Evolutionary conservation across 2,329 filamentous ascomycete species (phyloP).

Genomic region (Fusarium camptoceras): DNA sequence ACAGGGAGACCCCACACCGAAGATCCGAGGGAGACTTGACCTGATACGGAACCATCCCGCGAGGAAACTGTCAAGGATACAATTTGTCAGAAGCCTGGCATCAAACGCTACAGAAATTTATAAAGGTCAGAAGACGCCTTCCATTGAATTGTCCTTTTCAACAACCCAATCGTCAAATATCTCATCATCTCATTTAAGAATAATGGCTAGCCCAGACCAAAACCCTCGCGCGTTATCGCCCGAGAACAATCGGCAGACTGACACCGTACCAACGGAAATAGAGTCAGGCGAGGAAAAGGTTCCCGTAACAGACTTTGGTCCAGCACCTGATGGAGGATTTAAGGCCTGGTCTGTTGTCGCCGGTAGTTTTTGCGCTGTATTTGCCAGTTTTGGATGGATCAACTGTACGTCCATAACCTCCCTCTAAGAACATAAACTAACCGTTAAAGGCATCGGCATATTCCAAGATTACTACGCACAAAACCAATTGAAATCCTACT

Average conservation of each 20-base stretch:
- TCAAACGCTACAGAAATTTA: background rate
- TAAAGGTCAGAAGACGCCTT: too few species aligned
- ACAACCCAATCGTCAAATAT: background rate
- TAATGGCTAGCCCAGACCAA: background rate
- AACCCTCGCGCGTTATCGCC: background rate
- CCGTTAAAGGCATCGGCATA: constrained; percentile 2
- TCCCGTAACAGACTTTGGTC: background rate
- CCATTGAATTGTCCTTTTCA: too few species aligned
- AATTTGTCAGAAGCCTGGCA: constrained; percentile 10
- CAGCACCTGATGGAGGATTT: constrained; percentile 6
- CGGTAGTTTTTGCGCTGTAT: constrained; percentile 3
- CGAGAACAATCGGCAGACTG: background rate
- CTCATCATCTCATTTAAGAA: background rate
- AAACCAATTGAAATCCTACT: constrained; percentile 8
- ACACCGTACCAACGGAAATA: background rate
- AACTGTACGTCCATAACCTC: background rate
- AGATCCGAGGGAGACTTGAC: background rate
- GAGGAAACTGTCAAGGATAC: background rate
- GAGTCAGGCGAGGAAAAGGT: background rate
- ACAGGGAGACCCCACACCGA: background rate
- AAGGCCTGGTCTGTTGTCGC: constrained; percentile 12
- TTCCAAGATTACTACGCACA: constrained; percentile 18
- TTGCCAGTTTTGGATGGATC: constrained; percentile 24
- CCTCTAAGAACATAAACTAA: background rate
- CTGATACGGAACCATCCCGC: constrained; percentile 1